Conservation (phyloP, 2,329 filamentous ascomycete genomes). For the Chaetothyriales sp. region DNA sequence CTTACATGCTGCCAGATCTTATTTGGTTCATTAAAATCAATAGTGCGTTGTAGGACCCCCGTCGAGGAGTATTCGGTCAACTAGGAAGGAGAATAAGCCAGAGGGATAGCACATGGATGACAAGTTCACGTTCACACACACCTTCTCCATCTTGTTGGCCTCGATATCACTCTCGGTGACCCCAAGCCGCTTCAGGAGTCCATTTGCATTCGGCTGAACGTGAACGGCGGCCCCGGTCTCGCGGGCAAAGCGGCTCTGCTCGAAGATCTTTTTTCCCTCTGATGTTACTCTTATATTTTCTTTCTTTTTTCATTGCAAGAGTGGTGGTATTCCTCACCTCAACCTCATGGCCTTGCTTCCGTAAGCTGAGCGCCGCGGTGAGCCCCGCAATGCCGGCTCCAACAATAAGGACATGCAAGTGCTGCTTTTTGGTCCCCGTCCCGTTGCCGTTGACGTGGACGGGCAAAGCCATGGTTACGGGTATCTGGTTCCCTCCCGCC, state of each 20-base stretch:
- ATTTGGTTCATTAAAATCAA: not conserved
- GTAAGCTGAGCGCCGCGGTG: constrained; percentile 32
- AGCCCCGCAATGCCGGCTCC: constrained; percentile 24
- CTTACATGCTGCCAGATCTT: constrained; percentile 21
- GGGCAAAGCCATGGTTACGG: not conserved
- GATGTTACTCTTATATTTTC: not conserved
- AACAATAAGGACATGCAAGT: constrained; percentile 21
- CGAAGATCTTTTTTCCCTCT: constrained; percentile 30
- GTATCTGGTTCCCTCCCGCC: no score
- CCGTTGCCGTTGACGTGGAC: no score
- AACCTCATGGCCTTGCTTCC: constrained; percentile 38
- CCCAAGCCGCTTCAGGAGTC: constrained; percentile 35
- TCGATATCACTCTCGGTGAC: constrained; percentile 28
- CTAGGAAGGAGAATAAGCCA: constrained; percentile 5
- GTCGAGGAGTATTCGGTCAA: constrained; percentile 25
- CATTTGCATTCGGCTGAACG: constrained; percentile 46
- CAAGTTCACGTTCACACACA: constrained; percentile 6
- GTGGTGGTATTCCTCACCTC: constrained; percentile 26
- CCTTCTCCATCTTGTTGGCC: constrained; percentile 23
- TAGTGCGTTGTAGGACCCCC: constrained; percentile 20
- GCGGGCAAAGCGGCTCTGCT: constrained; percentile 40
- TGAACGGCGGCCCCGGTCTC: constrained; percentile 44
- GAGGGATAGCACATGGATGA: not conserved
- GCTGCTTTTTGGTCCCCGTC: not conserved
- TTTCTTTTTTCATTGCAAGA: constrained; percentile 25